Evolutionary conservation across 495 filamentous ascomycete genomes (phyloP).

Genomic region (Talaromyces ruber): DNA sequence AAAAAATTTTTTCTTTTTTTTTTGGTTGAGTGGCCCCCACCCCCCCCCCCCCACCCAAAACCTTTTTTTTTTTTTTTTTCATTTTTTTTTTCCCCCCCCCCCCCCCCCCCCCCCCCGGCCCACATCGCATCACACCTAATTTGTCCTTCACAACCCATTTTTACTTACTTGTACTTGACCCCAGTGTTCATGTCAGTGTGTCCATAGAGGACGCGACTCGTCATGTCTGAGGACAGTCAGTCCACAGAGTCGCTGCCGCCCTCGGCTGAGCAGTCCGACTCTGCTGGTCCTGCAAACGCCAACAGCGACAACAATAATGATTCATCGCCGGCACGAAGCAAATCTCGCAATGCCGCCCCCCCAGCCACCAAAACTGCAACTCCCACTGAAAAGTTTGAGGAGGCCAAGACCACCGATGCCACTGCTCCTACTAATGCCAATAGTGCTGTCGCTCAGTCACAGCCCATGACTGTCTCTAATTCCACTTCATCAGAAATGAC

Average conservation of each 20-base stretch:
- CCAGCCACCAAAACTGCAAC: conserved; percentile 15
- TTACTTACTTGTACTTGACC: not conserved
- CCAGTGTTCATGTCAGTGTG: conserved; percentile 2
- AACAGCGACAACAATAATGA: conserved; percentile 3
- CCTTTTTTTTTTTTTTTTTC: conserved; percentile 3
- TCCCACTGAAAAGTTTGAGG: conserved; percentile 15
- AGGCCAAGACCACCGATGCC: conserved; percentile 22
- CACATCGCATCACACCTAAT: not conserved
- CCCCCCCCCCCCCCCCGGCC: too few relatives aligned
- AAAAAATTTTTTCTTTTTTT: too few relatives aligned
- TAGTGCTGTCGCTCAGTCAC: conserved; percentile 18
- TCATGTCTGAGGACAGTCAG: conserved; percentile 8
- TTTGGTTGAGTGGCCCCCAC: too few relatives aligned
- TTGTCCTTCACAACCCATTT: conserved; percentile 1
- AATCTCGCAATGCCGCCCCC: conserved; percentile 18
- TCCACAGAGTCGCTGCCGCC: conserved; percentile 5
- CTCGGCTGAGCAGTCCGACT: conserved; percentile 6
- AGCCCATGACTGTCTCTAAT: conserved; percentile 43
- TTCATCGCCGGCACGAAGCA: conserved; percentile 13
- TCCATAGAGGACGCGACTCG: not conserved
- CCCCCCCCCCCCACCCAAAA: too few relatives aligned
- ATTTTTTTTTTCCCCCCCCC: conserved; percentile 1
- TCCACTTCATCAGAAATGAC: conserved; percentile 33
- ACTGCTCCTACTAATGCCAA: conserved; percentile 19
- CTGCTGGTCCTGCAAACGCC: not conserved